Base-by-base conservation (phyloP, 2,329 filamentous ascomycete genomes). In the Colletotrichum karsti region DNA sequence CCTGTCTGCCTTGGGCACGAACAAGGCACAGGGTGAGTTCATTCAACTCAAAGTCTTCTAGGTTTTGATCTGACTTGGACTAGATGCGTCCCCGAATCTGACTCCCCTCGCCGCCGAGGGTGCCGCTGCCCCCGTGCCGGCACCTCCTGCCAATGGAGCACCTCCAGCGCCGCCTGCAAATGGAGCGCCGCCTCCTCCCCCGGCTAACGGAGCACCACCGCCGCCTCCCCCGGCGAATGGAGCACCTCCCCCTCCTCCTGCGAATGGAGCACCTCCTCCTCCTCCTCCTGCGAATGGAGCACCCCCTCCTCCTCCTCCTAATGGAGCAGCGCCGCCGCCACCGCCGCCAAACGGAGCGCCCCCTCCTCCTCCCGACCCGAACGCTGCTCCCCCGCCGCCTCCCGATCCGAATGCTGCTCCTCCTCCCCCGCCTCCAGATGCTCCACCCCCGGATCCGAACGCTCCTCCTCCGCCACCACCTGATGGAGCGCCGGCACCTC, bases 91-190 rank as follows among this genome's bases (percentile, higher is more conserved):
- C 44, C 44, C 53, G 2, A 22, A 57, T 1, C 8, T 44, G 10
- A 35, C 44, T 12, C 51, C 64, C 10, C 5, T 67, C 12, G 64
- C 64, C 18, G 64, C 59, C 12, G 64, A 63, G 8, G 64, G 59
- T n/a, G 51, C 44, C 30, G 15, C 44, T 8, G 41, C 58, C 37
- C 15, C 18, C 5, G 24, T 24, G 1, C 59, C 50, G 28, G 13
- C 24, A 1, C 41, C 60, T 8, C 60, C 60, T 7, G 8, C 50
- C 7, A 37, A 57, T 15, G 50, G 39, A 7, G 37, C 20, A 30
- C 13, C 28, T 12, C 39, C 60, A 12, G 24, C 60, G 20, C 60
- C 60, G 6, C 28, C 51, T 2, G 28, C 41, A 1, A 57, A 39
- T 13, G 50, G 30, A 26, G 44, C 18, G 18, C 20, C 57, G 13